phyloP scores from a whole-genome alignment of 192 early-diverging fungal species.

The Backusella tuberculispora region DNA sequence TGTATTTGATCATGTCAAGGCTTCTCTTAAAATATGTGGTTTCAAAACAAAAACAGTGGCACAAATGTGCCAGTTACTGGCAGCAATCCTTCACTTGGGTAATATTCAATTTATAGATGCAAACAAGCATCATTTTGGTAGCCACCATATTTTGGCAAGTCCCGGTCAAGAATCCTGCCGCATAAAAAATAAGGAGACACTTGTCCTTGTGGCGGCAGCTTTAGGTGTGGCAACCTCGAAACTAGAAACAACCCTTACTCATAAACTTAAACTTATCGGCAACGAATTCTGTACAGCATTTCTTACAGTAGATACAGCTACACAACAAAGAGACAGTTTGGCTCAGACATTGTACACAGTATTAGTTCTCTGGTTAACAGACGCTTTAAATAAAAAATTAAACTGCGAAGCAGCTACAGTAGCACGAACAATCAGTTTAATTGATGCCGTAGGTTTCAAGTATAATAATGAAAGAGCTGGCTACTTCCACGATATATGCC shows the following conservation, averaged over 20 bases:
- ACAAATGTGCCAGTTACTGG: constrained; percentile 82
- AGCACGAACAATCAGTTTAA: constrained; percentile 66
- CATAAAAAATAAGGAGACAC: constrained; percentile 70
- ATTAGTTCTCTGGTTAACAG: constrained; percentile 75
- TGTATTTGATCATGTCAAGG: constrained; percentile 67
- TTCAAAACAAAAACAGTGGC: constrained; percentile 69
- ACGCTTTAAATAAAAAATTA: constrained; percentile 72
- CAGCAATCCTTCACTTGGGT: constrained; percentile 90
- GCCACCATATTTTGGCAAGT: neutral
- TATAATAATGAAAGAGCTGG: constrained; percentile 15
- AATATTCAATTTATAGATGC: constrained; percentile 82
- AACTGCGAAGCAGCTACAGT: constrained; percentile 48
- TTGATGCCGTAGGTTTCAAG: constrained; percentile 67
- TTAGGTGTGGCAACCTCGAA: constrained; percentile 67
- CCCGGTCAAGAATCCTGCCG: constrained; percentile 58
- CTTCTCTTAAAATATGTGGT: constrained; percentile 63
- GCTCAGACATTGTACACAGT: constrained; percentile 74
- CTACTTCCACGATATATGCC: constrained; percentile 55
- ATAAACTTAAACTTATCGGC: constrained; percentile 71
- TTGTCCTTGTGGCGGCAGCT: constrained; percentile 62
- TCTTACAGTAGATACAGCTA: constrained; percentile 68
- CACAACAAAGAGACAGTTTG: constrained; percentile 69
- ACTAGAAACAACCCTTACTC: constrained; percentile 67
- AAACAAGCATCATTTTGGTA: constrained; percentile 42
- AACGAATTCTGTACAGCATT: constrained; percentile 77